phyloP scores from a whole-genome alignment of 495 filamentous ascomycete species.

The Neurospora africana region DNA sequence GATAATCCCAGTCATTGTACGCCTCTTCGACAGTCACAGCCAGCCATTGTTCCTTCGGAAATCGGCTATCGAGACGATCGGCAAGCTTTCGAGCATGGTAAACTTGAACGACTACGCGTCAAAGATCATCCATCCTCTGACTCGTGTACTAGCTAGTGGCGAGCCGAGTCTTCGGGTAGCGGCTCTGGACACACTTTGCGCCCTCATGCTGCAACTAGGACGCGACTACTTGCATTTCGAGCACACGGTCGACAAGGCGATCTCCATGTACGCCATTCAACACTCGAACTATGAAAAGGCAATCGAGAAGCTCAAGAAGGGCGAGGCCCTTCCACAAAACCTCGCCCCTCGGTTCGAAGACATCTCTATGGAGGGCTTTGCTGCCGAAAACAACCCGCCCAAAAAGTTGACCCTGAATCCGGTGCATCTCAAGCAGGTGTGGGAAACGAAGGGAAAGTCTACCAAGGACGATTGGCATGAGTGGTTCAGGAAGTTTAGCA shows the following conservation, averaged over 20 bases:
- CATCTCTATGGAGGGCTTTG: constrained; percentile 62
- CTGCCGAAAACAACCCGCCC: constrained; percentile 64
- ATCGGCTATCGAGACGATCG: constrained; percentile 86
- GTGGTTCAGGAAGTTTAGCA: constrained; percentile 94
- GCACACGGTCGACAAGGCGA: constrained; percentile 73
- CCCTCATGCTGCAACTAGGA: constrained; percentile 89
- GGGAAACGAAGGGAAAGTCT: constrained; percentile 91
- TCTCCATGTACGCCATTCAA: constrained; percentile 57
- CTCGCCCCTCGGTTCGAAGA: constrained; percentile 76
- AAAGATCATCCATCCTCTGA: constrained; percentile 83
- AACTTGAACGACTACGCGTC: constrained; percentile 96
- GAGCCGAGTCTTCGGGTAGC: constrained; percentile 68
- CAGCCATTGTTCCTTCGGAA: constrained; percentile 71
- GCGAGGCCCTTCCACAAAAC: constrained; percentile 87
- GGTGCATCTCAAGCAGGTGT: constrained; percentile 92
- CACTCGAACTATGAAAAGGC: constrained; percentile 85
- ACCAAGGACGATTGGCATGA: constrained; percentile 98
- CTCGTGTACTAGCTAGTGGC: constrained; percentile 59
- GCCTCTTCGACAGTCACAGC: constrained; percentile 74
- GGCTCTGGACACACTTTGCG: constrained; percentile 91
- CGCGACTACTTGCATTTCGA: constrained; percentile 91
- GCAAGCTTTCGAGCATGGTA: constrained; percentile 88
- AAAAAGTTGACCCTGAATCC: constrained; percentile 96
- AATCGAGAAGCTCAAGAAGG: constrained; percentile 84
- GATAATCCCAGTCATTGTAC: constrained; percentile 92